Base-by-base conservation (phyloP, 345 rosid species). In the Eucalyptus rudis region DNA sequence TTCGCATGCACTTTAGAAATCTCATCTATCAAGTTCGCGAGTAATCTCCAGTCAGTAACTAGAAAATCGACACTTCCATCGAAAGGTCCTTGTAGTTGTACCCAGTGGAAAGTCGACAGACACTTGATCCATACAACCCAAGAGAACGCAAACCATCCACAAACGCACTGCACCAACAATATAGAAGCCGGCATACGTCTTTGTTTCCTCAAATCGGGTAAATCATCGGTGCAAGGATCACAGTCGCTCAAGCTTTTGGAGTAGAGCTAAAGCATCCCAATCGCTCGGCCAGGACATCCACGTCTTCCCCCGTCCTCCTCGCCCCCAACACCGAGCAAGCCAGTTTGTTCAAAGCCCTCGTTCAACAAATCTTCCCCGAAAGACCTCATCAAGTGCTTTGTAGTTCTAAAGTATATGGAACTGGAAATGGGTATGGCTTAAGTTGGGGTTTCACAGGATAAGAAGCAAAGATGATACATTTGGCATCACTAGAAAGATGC, bases 341-440 rank as follows among this genome's bases (percentile, higher is more conserved):
- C 92, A 86, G 87, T 89, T 86, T 93, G 92, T 88, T 93, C 92
- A 64, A 92, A 89, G 68, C 92, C 92, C 88, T 91, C 97, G 50
- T 90, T 92, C 92, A 93, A 87, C 56, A 93, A 83, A 49, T 94
- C 97, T 89, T 87, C 90, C 96, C 98, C 96, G 96, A 86, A 96
- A 97, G 19, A 91, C 93, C 29, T 93, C 93, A 87, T 94, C 98
- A 9, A 95, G 91, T 56, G 88, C 93, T 89, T 89, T 90, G 13
- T 88, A 24, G 13, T 76, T 20, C 4, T 17, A 40, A 6, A 44
- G 83, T 20, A 20, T 17, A 19, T 7, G 47, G 83, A 22, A 76
- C 83, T 20, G 47, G 27, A 17, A 40, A 40, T 76, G 45, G 47
- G 83, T 6, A 40, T 19, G 83, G 83, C 29, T 76, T 40, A 4